Evolutionary conservation across 2,329 filamentous ascomycete genomes (phyloP), one percentile per base, ranked within the genome.

Genomic region (Seiridium unicorne): DNA sequence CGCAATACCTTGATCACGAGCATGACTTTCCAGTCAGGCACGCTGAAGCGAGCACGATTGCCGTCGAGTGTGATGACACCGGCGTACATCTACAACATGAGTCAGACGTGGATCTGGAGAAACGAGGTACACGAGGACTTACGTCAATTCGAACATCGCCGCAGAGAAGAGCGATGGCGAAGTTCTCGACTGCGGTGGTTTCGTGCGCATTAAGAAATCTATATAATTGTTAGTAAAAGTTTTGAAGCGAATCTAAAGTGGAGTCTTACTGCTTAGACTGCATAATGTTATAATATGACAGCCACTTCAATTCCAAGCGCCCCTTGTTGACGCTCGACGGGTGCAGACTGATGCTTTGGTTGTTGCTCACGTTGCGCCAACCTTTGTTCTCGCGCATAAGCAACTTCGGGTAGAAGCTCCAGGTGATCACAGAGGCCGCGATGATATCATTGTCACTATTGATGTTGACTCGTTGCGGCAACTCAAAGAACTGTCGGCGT

Each of bases 271-370:
- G 77, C 80, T 89, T 93, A 3, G 90, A 90, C 74, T 97, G 93
- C 92, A 98, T 96, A 64, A 98, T 97, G 73, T 96, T 91, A 77
- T 98, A 98, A 74, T 97, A 99, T 0, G 91, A 95, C 49, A 99
- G 79, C 87, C 92, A 98, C 69, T 88, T 89, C 44, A 93, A 78
- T 46, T 87, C 85, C 51, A 81, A 78, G 61, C 80, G 80, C 6
- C 81, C 84, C 70, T 93, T 93, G 74, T 98, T 98, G 65, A 99
- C 91, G 1, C 92, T 96, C 0, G 89, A 91, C 1, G 93, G 91
- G 66, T 96, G 92, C 26, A 99, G 79, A 60, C 88, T 92, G 66
- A 99, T 93, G 49, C 86, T 84, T 74, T 98, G 94, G 72, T 96
- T 97, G 77, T 97, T 98, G 57, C 91, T 88, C 61, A 97, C 88